phyloP scores from a whole-genome alignment of 257 asterid species.

The Misopates orontium region DNA sequence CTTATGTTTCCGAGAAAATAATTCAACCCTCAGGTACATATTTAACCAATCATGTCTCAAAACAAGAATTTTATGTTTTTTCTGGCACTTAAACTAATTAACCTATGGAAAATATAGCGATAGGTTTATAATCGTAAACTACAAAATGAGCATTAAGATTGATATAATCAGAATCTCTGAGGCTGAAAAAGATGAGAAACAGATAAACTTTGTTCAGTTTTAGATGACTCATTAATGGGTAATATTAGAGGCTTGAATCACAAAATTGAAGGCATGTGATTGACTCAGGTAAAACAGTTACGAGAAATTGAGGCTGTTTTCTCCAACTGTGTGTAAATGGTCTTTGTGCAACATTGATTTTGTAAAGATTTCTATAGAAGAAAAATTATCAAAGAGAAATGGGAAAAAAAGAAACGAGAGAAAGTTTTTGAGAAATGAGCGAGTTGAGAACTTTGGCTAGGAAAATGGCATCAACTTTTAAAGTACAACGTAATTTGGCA shows the following conservation, averaged over 20 bases:
- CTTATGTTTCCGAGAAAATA: conserved; percentile 16
- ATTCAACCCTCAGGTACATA: not conserved
- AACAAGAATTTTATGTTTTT: conserved; percentile 4
- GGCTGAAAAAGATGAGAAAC: too few relatives aligned
- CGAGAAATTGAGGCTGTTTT: not conserved
- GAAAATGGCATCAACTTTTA: conserved; percentile 3
- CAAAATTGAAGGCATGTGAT: not conserved
- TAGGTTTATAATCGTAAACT: not conserved
- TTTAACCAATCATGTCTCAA: conserved; percentile 3
- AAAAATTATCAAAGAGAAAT: not conserved
- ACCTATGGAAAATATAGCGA: not conserved
- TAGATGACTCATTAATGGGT: not conserved
- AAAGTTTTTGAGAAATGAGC: not conserved
- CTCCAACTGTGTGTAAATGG: not conserved
- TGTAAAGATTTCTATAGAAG: not conserved
- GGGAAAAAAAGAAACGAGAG: conserved; percentile 1
- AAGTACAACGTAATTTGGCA: too few relatives aligned
- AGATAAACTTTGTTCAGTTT: too few relatives aligned
- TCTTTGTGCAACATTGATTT: not conserved
- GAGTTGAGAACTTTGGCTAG: not conserved
- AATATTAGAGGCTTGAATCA: not conserved
- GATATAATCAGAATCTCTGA: too few relatives aligned
- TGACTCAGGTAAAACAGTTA: not conserved
- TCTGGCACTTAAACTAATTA: not conserved
- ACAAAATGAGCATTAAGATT: too few relatives aligned